Evolutionary conservation across 768 basidiomycete species (phyloP).

Genomic region (Cyclocybe cylindracea): DNA sequence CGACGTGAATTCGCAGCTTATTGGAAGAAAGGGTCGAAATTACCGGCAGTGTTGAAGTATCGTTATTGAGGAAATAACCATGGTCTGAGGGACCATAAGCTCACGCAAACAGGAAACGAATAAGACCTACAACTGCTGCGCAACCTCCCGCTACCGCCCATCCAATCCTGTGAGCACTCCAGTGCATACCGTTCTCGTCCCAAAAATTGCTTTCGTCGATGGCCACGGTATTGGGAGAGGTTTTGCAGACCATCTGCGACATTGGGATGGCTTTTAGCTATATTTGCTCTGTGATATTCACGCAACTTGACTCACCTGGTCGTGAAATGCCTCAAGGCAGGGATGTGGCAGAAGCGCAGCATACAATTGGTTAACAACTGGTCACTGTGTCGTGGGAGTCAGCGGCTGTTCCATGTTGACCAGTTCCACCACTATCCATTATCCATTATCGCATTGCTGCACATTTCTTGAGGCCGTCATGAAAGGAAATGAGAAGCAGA

Average conservation of each 20-base stretch:
- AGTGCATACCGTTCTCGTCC: constrained; percentile 51
- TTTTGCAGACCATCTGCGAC: constrained; percentile 19
- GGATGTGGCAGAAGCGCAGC: no score
- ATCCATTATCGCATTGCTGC: no score
- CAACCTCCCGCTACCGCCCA: constrained; percentile 74
- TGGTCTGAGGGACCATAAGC: constrained; percentile 40
- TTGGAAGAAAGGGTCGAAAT: constrained; percentile 17
- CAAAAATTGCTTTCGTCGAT: constrained; percentile 69
- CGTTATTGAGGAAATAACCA: constrained; percentile 57
- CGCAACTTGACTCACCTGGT: no score
- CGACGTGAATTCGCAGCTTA: not conserved
- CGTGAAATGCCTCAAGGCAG: no score
- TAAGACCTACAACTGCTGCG: constrained; percentile 45
- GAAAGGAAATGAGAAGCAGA: no score
- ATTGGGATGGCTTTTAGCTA: no score
- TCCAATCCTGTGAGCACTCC: constrained; percentile 67
- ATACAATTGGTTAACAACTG: no score
- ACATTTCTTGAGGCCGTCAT: no score
- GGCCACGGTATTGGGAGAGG: constrained; percentile 46
- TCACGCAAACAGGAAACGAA: not conserved
- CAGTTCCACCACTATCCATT: no score
- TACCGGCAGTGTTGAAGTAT: constrained; percentile 67
- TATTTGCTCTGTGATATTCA: no score
- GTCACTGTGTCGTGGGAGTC: no score
- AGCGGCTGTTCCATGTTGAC: no score